Percentiles rank a stretch among this genome's conserved stretches.
Conservation (phyloP, 1,139 yeast species). For the Yamadazyma membranifaciens region DNA sequence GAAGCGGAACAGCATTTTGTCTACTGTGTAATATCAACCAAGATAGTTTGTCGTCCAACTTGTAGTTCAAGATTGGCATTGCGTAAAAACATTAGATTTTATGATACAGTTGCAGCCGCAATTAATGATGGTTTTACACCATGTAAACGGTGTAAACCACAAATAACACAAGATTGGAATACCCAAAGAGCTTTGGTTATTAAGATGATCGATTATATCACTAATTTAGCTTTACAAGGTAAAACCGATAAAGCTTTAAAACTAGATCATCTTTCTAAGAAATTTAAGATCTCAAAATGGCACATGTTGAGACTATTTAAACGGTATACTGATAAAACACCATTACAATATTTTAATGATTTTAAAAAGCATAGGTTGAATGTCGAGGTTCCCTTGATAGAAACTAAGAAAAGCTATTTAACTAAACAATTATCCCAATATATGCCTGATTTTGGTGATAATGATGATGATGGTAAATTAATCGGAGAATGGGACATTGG, state of each 20-base stretch:
- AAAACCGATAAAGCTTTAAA: background rate
- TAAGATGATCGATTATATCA: background rate
- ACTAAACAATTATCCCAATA: background rate
- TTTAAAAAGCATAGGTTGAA: background rate
- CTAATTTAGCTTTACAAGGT: background rate
- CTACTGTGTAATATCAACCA: background rate
- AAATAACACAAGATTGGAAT: background rate
- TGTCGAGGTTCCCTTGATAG: background rate
- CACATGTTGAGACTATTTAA: constrained; percentile 1
- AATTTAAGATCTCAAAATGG: constrained; percentile 2
- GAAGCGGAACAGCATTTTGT: background rate
- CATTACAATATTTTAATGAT: background rate
- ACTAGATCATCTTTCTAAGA: background rate
- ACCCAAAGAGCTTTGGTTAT: constrained; percentile 1
- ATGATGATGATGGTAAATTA: background rate
- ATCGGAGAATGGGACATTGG: background rate
- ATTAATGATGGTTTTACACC: background rate
- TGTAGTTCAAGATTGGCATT: background rate
- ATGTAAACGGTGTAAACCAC: constrained; percentile 2
- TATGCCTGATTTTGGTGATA: background rate
- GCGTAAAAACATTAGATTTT: constrained; percentile 1
- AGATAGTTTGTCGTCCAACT: constrained; percentile 2
- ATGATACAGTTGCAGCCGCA: background rate
- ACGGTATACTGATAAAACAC: constrained; percentile 1
- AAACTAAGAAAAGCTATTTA: constrained; percentile 1